Base-by-base conservation (phyloP, 768 basidiomycete genomes). In the Serpula lacrymans region DNA sequence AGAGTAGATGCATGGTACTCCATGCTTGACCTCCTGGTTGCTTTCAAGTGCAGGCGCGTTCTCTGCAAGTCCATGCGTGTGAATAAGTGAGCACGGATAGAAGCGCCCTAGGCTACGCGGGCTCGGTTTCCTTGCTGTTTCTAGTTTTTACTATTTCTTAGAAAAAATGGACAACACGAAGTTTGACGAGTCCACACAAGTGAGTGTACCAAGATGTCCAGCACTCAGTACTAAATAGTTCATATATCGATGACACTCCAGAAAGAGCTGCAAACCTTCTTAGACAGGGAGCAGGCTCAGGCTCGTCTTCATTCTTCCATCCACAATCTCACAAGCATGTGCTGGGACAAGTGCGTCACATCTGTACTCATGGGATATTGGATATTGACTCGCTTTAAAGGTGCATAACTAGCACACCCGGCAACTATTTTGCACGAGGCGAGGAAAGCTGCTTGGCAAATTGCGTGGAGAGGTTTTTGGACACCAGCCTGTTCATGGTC, bases 391-490 rank as follows among this genome's bases (percentile, higher is more conserved):
- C 39, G 23, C 42, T 27, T 34, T 44, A 31, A 48, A 92, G 90
- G 60, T 95, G 92, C 57, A 73, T 94, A 38, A 84, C 86, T 1
- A 76, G 88, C 33, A 78, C 79, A 13, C 85, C 88, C 10, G 84
- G 84, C 7, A 84, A 78, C 10, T 70, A 79, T 21, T 92, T 95
- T 62, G 84, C 88, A 16, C 71, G 83, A 35, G 67, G 76, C 28
- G 94, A 97, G 65, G 80, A 85, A 53, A 71, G 69, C 41, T 97
- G 94, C 59, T 74, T 97, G 35, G 68, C 74, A 39, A 93, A 94
- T 64, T 96, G 94, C 57, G 91, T 95, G 36, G 88, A 89, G 42
- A 74, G 93, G 43, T 97, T 96, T 69, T 68, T 97, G 52, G 94
- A 97, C 67, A 78, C 82, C 26, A 86, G 81, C 55, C 62, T 91